These are phyloP conservation scores for Lachancea nothofagi DNA, from an alignment of 805 yeast genomes.

Conservation along the genomic window DNA sequence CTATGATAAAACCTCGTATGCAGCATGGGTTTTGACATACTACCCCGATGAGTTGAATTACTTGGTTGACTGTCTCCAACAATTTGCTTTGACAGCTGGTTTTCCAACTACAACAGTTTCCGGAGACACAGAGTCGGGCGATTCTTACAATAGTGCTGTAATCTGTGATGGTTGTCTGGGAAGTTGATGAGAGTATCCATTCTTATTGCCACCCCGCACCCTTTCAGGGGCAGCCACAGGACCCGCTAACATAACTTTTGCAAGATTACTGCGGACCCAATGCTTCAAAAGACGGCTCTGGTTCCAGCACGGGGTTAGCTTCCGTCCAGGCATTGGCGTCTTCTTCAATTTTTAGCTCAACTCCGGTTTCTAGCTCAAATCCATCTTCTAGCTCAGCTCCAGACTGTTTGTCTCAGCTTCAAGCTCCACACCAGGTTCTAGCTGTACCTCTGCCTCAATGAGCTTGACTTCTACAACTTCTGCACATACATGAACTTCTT, in stretches of 20 bases:
- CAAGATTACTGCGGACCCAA: background rate
- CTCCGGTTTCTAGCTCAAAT: too few relatives aligned
- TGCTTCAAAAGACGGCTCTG: background rate
- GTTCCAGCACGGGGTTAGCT: too few relatives aligned
- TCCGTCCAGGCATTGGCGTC: too few relatives aligned
- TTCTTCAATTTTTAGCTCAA: too few relatives aligned
- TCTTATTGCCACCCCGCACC: background rate
- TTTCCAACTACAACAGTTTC: background rate
- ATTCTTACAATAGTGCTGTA: background rate
- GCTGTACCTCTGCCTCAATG: too few relatives aligned
- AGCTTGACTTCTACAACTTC: background rate
- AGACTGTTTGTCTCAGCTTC: too few relatives aligned
- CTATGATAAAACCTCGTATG: background rate
- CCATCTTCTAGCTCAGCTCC: too few relatives aligned
- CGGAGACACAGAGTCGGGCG: background rate
- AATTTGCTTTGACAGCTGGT: background rate
- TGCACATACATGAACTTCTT: background rate
- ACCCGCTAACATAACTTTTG: background rate
- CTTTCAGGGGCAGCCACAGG: background rate
- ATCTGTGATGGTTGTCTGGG: background rate
- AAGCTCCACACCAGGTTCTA: too few relatives aligned
- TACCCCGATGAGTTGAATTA: background rate
- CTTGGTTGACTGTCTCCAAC: background rate
- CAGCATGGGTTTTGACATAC: background rate
- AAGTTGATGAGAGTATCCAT: background rate